Evolutionary conservation across 2,329 filamentous ascomycete species (phyloP).

Genomic region (Metarhizium robertsii): DNA sequence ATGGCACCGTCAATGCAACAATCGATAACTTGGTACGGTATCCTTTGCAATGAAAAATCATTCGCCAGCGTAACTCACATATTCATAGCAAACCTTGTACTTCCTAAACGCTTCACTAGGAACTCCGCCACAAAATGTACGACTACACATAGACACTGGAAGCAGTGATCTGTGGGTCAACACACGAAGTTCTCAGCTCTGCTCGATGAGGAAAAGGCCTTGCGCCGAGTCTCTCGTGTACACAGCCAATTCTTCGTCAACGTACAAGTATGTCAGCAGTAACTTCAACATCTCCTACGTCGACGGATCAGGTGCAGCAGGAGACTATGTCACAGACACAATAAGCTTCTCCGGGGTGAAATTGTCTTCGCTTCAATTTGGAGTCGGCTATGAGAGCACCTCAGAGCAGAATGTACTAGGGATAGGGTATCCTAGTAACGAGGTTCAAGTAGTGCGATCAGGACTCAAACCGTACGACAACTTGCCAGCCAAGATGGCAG

Average conservation of each 20-base stretch:
- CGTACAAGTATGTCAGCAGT: constrained; percentile 63
- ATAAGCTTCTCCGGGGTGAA: constrained; percentile 48
- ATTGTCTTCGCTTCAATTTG: constrained; percentile 56
- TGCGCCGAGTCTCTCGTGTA: constrained; percentile 61
- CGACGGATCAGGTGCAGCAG: constrained; percentile 66
- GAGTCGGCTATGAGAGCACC: constrained; percentile 56
- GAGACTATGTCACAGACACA: constrained; percentile 74
- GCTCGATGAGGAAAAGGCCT: constrained; percentile 34
- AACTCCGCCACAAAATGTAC: constrained; percentile 48
- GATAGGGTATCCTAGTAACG: constrained; percentile 73
- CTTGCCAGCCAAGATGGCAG: constrained; percentile 55
- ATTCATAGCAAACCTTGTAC: constrained; percentile 47
- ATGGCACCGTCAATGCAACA: constrained; percentile 30
- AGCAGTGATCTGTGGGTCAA: constrained; percentile 68
- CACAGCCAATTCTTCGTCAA: constrained; percentile 60
- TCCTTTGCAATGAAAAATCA: neutral
- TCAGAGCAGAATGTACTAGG: constrained; percentile 68
- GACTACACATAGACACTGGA: constrained; percentile 57
- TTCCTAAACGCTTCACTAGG: constrained; percentile 54
- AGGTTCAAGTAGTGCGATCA: constrained; percentile 58
- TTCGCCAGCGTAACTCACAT: neutral
- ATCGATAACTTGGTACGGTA: constrained; percentile 46
- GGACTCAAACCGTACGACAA: constrained; percentile 53
- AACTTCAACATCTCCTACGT: constrained; percentile 84
- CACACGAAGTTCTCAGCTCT: constrained; percentile 50